Percentiles rank a stretch among this genome's conserved stretches.
Conservation (phyloP, 2,329 filamentous ascomycete genomes). For the Botrytis pseudocinerea region DNA sequence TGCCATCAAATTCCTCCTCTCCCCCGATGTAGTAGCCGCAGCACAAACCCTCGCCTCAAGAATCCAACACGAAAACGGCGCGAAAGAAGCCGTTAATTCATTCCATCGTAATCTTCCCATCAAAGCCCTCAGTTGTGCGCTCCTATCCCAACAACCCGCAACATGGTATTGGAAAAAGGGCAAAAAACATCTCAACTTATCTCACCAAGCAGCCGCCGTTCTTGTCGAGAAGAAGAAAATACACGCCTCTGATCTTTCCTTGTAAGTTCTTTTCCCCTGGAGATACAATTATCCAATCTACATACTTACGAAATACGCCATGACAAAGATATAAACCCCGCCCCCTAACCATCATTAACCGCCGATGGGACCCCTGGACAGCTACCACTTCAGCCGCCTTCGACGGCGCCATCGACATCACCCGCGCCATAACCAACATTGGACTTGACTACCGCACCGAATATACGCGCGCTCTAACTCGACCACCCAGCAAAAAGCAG, state of each 20-base stretch:
- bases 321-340: constrained; percentile 3
- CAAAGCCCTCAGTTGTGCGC: constrained; percentile 63
- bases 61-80: constrained; percentile 60
- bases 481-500: not conserved
- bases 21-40: constrained; percentile 57
- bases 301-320: not conserved
- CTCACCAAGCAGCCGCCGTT: constrained; percentile 63
- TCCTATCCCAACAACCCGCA: constrained; percentile 49
- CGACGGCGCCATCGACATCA: not conserved
- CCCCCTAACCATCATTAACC: not conserved
- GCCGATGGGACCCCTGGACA: constrained; percentile 2
- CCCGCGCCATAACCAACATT: not conserved
- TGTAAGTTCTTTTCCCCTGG: constrained; percentile 26
- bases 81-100: constrained; percentile 59
- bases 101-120: constrained; percentile 58
- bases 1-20: constrained; percentile 67
- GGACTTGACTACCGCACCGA: not conserved
- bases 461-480: not conserved
- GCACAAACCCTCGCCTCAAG: constrained; percentile 59
- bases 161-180: constrained; percentile 46
- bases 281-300: not conserved
- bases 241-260: constrained; percentile 27
- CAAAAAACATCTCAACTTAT: constrained; percentile 58
- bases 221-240: constrained; percentile 53
- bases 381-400: not conserved